phyloP scores from a whole-genome alignment of 2,329 filamentous ascomycete genomes.

The Bipolaris sorokiniana region DNA sequence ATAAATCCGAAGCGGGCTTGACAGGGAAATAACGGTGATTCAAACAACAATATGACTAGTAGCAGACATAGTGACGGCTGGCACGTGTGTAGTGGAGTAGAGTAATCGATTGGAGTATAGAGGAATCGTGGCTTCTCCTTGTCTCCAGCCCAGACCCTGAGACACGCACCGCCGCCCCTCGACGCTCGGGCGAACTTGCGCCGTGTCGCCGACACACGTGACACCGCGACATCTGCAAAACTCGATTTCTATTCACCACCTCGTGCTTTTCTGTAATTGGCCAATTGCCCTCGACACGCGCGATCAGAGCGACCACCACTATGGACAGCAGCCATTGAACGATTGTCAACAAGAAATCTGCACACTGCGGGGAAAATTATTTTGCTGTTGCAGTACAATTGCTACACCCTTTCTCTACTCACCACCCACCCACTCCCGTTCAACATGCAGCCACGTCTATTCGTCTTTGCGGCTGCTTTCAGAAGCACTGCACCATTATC shows the following conservation, averaged over 20 bases:
- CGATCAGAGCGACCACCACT: background rate
- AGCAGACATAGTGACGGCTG: no score
- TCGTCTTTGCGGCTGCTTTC: conserved; percentile 28
- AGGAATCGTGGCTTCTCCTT: conserved; percentile 7
- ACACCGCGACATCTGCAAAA: conserved; percentile 13
- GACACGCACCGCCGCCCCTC: background rate
- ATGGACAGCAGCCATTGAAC: background rate
- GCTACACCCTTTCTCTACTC: background rate
- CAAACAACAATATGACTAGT: background rate
- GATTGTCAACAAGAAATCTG: background rate
- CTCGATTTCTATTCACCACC: background rate
- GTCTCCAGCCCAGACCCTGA: background rate
- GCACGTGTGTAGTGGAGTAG: background rate
- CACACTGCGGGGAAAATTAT: no score
- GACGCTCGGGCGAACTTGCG: background rate
- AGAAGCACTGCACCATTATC: conserved; percentile 23
- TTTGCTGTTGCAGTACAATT: background rate
- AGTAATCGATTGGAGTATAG: background rate
- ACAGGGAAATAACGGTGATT: background rate
- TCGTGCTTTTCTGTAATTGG: background rate
- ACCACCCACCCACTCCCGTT: conserved; percentile 9
- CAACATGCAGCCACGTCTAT: conserved; percentile 38
- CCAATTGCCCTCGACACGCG: background rate
- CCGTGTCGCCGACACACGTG: conserved; percentile 20
- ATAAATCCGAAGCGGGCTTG: background rate